These are phyloP conservation scores for Gilbertella persicaria DNA, from an alignment of 371 early-diverging fungal genomes.

Conservation along the genomic window DNA sequence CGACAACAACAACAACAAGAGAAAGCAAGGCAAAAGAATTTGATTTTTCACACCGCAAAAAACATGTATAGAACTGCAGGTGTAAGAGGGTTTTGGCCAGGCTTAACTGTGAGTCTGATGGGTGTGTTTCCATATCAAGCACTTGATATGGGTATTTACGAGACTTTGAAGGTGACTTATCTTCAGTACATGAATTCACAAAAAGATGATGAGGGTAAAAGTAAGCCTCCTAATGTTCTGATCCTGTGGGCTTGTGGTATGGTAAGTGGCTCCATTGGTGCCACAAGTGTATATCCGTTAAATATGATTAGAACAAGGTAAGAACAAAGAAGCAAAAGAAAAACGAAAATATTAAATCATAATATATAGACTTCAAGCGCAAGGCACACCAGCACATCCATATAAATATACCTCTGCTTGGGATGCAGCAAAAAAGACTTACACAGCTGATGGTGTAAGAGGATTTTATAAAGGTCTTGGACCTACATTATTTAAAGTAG, in stretches of 20 bases:
- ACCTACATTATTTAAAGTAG: conserved; percentile 76
- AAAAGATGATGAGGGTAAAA: conserved; percentile 31
- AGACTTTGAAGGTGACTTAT: conserved; percentile 76
- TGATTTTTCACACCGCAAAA: conserved; percentile 50
- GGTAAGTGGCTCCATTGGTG: conserved; percentile 73
- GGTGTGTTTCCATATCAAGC: conserved; percentile 87
- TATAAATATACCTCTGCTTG: conserved; percentile 66
- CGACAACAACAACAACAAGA: not conserved
- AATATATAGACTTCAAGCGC: conserved; percentile 73
- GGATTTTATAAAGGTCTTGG: conserved; percentile 90
- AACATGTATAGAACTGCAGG: conserved; percentile 65
- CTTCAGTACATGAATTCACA: conserved; percentile 51
- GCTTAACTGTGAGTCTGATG: conserved; percentile 62
- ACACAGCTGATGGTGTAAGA: conserved; percentile 71
- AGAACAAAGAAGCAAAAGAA: not conserved
- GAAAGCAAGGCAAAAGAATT: conserved; percentile 18
- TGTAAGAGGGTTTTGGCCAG: conserved; percentile 74
- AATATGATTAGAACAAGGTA: conserved; percentile 79
- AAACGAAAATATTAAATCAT: no score
- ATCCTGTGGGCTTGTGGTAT: conserved; percentile 75
- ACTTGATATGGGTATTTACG: conserved; percentile 73
- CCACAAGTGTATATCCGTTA: conserved; percentile 79
- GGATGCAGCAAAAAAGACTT: conserved; percentile 73
- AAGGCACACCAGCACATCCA: conserved; percentile 81
- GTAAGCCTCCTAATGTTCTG: conserved; percentile 50